Base-by-base conservation (phyloP, 352 stramenopile species). In the Phytophthora brassicae region DNA sequence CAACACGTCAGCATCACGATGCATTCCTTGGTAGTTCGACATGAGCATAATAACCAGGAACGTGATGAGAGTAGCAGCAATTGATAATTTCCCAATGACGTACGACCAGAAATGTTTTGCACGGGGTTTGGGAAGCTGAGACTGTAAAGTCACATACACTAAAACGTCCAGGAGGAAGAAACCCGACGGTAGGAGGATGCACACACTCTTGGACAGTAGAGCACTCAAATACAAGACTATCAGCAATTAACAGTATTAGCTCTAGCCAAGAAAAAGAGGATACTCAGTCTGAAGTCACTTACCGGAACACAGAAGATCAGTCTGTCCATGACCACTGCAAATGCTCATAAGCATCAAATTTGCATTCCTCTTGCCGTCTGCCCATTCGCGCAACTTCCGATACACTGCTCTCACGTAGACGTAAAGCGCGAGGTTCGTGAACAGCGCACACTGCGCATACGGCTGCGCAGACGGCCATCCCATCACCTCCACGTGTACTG, bases 381-480 rank as follows among this genome's bases (percentile, higher is more conserved):
- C 17, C 7, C 49, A 33, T 6, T 1, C 31, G 38, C 54, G 41
- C 33, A 70, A 12, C 23, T 53, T 29, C 41, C 35, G 29, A 26
- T 64, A 31, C 11, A 73, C 19, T 1, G 43, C 36, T 31, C 11
- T 35, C 4, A 72, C 23, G 48, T 82, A 70, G 11, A 72, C 55
- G 24, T 68, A 72, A 1, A 88, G 28, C 5, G 70, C 68, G 9
- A 90, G 45, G 45, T 79, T 66, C 12, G 69, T 71, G 45, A 92
- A 89, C 9, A 90, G 36, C 4, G 70, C 70, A 5, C 74, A 73
- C 13, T 89, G 64, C 2, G 81, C 60, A 45, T 94, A 92, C 1
- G 84, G 81, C 57, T 92, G 78, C 1, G 77, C 79, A 0, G 82
- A 92, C 23, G 82, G 76, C 81, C 84, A 93, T 11, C 48, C 78